phyloP scores from a whole-genome alignment of 352 stramenopile species.

The Pythium utonaiense region DNA sequence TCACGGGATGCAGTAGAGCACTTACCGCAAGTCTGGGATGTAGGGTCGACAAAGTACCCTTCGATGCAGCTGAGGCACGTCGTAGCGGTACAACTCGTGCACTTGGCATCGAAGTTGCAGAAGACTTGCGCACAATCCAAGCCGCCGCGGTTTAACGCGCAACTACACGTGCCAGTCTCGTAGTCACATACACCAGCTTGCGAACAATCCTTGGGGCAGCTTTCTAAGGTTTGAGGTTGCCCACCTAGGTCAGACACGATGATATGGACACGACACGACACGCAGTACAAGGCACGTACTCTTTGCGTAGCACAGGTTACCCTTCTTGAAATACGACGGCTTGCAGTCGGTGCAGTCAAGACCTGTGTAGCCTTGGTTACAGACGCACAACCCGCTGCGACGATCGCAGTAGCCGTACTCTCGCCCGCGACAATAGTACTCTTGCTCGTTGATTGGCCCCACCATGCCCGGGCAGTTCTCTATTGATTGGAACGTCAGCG shows the following conservation, averaged over 20 bases:
- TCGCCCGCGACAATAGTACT: slow-evolving; percentile 90
- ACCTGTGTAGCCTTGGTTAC: slow-evolving; percentile 92
- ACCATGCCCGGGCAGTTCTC: slow-evolving; percentile 81
- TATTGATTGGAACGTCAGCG: slow-evolving; percentile 12
- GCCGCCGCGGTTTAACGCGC: slow-evolving; percentile 60
- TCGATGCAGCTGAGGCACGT: slow-evolving; percentile 83
- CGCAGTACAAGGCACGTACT: slow-evolving; percentile 35
- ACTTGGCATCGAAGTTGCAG: slow-evolving; percentile 81
- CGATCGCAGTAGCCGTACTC: slow-evolving; percentile 94
- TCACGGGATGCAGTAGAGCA: neutral
- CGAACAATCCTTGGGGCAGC: slow-evolving; percentile 89
- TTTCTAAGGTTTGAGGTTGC: slow-evolving; percentile 29
- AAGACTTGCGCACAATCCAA: slow-evolving; percentile 77
- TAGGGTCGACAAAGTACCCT: slow-evolving; percentile 80
- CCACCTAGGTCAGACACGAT: neutral
- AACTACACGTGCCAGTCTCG: slow-evolving; percentile 81
- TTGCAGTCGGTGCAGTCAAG: slow-evolving; percentile 87
- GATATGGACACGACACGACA: neutral
- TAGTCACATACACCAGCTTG: slow-evolving; percentile 87
- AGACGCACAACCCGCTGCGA: slow-evolving; percentile 90
- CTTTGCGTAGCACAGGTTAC: slow-evolving; percentile 88
- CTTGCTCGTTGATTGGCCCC: slow-evolving; percentile 81
- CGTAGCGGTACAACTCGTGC: slow-evolving; percentile 77
- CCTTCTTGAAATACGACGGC: slow-evolving; percentile 82
- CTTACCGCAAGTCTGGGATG: slow-evolving; percentile 66